Evolutionary conservation across 176 grass and related monocot genomes (phyloP).

Genomic region (Musa schizocarpa): DNA sequence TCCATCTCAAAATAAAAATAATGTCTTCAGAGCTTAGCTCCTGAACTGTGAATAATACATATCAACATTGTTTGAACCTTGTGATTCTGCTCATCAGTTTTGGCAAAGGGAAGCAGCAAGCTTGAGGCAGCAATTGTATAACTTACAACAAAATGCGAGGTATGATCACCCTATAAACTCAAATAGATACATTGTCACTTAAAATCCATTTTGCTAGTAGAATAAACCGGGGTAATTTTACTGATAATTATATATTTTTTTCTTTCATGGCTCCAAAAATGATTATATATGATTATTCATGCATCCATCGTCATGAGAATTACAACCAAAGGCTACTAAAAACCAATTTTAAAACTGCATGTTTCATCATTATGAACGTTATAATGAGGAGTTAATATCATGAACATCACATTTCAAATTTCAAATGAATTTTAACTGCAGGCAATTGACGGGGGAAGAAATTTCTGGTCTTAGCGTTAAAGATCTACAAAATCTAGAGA

Average conservation of each 20-base stretch:
- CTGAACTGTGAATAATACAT: background rate
- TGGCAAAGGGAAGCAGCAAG: conserved; percentile 52
- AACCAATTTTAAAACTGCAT: too few species aligned
- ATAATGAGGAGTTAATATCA: too few species aligned
- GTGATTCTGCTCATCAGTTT: conserved; percentile 30
- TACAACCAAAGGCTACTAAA: background rate
- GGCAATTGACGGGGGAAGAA: conserved; percentile 45
- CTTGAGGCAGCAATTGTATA: conserved; percentile 55
- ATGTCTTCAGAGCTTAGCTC: too few species aligned
- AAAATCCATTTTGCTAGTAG: background rate
- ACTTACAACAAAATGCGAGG: conserved; percentile 54
- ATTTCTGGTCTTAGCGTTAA: conserved; percentile 36
- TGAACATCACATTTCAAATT: too few species aligned
- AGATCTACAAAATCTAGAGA: conserved; percentile 43
- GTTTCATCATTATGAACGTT: too few species aligned
- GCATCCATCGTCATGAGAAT: background rate
- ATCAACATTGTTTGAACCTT: background rate
- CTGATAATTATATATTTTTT: too few species aligned
- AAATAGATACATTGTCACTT: conserved; percentile 9
- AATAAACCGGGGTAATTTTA: too few species aligned
- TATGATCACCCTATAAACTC: conserved; percentile 30
- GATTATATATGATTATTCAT: too few species aligned
- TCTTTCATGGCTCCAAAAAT: too few species aligned
- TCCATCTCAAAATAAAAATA: too few species aligned
- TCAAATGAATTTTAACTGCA: conserved; percentile 6